These are phyloP conservation scores for Tolypocladium capitatum DNA, from an alignment of 2,329 filamentous ascomycete species.

Conservation along the genomic window DNA sequence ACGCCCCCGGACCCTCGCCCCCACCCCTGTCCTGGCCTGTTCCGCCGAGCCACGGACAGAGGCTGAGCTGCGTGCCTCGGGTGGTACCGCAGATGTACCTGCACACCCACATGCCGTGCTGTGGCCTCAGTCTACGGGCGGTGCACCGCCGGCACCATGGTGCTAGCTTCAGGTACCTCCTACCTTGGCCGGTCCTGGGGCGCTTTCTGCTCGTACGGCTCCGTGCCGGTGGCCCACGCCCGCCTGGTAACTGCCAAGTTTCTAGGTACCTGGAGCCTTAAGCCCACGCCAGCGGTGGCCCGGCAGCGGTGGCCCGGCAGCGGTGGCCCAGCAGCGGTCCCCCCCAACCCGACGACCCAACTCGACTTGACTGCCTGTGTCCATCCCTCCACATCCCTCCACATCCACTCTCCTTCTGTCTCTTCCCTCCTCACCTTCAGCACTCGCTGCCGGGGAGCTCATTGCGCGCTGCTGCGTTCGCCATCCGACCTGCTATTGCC, in stretches of 20 bases:
- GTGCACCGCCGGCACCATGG: too few species aligned
- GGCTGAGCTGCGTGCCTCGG: neutral
- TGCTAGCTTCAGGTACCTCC: too few species aligned
- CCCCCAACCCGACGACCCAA: neutral
- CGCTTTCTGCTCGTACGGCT: neutral
- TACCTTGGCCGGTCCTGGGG: neutral
- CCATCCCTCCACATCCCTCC: conserved; percentile 1
- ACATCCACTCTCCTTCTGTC: conserved; percentile 2
- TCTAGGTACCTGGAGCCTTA: too few species aligned
- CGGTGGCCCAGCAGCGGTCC: neutral
- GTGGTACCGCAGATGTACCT: neutral
- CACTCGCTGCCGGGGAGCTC: neutral
- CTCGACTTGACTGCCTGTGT: too few species aligned
- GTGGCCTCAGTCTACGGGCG: too few species aligned
- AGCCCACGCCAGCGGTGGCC: neutral
- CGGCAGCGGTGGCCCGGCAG: too few species aligned
- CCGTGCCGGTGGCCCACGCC: too few species aligned
- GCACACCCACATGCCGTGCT: too few species aligned
- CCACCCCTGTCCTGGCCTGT: neutral
- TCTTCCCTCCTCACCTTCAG: conserved; percentile 1
- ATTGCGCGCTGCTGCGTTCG: conserved; percentile 8
- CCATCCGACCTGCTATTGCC: conserved; percentile 9
- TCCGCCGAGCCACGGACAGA: neutral
- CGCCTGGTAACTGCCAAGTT: too few species aligned
- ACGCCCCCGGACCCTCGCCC: neutral